phyloP scores from a whole-genome alignment of 805 yeast genomes.

The Wickerhamiella azymoides region DNA sequence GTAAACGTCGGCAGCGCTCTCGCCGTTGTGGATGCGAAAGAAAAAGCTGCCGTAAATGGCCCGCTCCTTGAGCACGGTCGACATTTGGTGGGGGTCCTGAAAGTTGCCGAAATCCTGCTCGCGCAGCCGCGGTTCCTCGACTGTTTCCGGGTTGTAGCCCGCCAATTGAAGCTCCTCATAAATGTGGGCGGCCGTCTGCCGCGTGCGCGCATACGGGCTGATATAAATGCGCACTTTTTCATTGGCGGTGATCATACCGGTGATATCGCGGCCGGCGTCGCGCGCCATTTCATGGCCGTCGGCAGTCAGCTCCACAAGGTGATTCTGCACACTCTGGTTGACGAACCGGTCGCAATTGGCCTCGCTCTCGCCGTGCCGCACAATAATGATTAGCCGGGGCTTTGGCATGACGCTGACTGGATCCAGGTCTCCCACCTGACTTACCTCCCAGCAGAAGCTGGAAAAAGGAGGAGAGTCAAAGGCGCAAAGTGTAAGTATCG shows the following conservation, averaged over 20 bases:
- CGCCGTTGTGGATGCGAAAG: conserved; percentile 85
- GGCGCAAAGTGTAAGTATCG: conserved; percentile 7
- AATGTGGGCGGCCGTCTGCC: conserved; percentile 69
- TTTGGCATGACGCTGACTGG: conserved; percentile 4
- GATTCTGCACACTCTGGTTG: conserved; percentile 68
- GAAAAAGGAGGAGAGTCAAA: too few relatives aligned
- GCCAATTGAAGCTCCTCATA: conserved; percentile 35
- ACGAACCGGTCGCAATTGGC: conserved; percentile 78
- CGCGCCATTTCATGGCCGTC: conserved; percentile 42
- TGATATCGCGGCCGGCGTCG: conserved; percentile 25
- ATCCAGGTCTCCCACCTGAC: neutral
- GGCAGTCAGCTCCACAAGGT: conserved; percentile 57
- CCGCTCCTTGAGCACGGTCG: conserved; percentile 66
- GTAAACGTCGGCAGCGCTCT: conserved; percentile 90
- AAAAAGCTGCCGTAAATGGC: conserved; percentile 82
- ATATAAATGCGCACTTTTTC: conserved; percentile 64
- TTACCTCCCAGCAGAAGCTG: neutral
- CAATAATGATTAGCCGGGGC: conserved; percentile 49
- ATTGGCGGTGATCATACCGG: conserved; percentile 30
- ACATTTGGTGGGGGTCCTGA: conserved; percentile 50
- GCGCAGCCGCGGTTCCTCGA: conserved; percentile 83
- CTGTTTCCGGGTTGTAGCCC: conserved; percentile 37
- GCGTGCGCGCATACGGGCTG: conserved; percentile 72
- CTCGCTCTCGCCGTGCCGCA: conserved; percentile 88
- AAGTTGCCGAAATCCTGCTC: conserved; percentile 89